Evolutionary conservation across 306 rosid species (phyloP).

Genomic region (Acacia confusa): DNA sequence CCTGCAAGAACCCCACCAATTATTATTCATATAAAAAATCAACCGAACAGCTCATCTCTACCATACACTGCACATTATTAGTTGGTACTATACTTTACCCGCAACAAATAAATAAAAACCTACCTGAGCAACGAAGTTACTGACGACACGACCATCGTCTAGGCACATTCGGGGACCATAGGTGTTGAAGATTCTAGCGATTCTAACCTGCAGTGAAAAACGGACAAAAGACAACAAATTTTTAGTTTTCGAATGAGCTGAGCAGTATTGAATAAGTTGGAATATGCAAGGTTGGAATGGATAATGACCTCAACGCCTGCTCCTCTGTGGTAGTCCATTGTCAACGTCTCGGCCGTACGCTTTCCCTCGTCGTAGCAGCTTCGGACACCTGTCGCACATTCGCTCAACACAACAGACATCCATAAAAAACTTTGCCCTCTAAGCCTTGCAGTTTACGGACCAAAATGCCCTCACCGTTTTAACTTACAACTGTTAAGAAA

Average conservation of each 20-base stretch:
- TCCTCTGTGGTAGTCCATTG: slow-evolving; percentile 98
- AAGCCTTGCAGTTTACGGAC: neutral
- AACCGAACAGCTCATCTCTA: neutral
- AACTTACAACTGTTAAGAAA: neutral
- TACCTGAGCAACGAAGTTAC: slow-evolving; percentile 98
- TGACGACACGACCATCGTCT: slow-evolving; percentile 98
- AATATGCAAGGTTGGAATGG: neutral
- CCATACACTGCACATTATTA: neutral
- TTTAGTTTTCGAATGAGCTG: neutral
- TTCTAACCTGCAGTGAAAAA: slow-evolving; percentile 68
- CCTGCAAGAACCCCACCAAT: slow-evolving; percentile 57
- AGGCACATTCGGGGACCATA: slow-evolving; percentile 99
- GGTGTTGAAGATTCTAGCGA: slow-evolving; percentile 98
- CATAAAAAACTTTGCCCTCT: neutral
- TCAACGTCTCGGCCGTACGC: slow-evolving; percentile 97
- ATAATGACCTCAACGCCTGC: slow-evolving; percentile 77
- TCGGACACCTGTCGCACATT: slow-evolving; percentile 79
- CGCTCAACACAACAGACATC: slow-evolving; percentile 25
- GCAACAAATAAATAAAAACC: neutral
- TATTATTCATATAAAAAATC: slow-evolving; percentile 25
- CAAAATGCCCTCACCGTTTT: slow-evolving; percentile 21
- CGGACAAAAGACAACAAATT: neutral
- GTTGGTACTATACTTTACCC: neutral
- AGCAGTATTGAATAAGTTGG: neutral
- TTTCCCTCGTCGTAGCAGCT: slow-evolving; percentile 99